These are phyloP conservation scores for Talaromyces thailandensis DNA, from an alignment of 495 filamentous ascomycete species.

Conservation along the genomic window DNA sequence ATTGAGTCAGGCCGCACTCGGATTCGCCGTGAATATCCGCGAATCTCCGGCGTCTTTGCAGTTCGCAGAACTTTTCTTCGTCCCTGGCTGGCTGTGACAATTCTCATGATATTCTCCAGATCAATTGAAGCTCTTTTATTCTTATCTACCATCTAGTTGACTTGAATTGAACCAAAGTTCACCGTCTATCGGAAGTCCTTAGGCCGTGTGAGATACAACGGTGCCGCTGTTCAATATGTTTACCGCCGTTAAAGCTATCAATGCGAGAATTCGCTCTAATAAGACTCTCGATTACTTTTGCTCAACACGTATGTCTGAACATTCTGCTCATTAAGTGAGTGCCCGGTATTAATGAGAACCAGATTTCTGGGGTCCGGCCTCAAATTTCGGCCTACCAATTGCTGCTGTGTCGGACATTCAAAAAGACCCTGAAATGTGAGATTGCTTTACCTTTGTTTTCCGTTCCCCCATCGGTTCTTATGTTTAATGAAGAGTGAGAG, in stretches of 20 bases:
- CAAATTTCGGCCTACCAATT: constrained; percentile 95
- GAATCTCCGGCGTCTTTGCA: background rate
- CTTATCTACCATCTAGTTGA: background rate
- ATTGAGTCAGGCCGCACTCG: background rate
- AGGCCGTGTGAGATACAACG: background rate
- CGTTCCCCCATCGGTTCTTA: background rate
- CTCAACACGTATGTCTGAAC: constrained; percentile 80
- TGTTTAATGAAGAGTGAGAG: background rate
- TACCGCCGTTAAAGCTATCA: constrained; percentile 80
- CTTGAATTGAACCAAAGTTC: background rate
- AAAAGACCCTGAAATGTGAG: constrained; percentile 94
- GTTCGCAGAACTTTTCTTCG: background rate
- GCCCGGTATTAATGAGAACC: constrained; percentile 32
- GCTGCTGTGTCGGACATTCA: constrained; percentile 91
- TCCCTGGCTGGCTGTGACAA: background rate
- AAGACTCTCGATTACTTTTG: constrained; percentile 84
- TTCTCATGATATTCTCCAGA: background rate
- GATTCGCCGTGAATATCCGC: background rate
- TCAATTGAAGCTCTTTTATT: background rate
- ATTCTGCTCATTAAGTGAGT: background rate
- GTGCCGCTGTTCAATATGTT: constrained; percentile 51
- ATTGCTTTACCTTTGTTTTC: background rate
- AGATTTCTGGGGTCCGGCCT: constrained; percentile 99
- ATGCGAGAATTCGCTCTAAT: constrained; percentile 91
- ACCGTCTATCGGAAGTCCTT: background rate